A percentile compares a stretch with the other conserved stretches of the same genome.
phyloP scores from a whole-genome alignment of 257 asterid genomes.

The Marsdenia floribunda region DNA sequence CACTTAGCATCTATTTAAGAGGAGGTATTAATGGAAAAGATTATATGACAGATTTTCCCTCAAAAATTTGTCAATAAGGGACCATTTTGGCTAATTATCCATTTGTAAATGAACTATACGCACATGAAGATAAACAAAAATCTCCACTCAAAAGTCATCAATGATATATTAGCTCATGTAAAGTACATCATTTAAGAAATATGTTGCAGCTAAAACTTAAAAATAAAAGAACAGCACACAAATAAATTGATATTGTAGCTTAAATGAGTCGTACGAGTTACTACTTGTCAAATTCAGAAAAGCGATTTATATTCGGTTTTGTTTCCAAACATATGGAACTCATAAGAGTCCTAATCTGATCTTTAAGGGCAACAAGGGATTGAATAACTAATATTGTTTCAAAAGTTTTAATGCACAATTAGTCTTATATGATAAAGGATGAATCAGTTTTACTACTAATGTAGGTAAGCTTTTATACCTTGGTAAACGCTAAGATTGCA shows the following conservation, averaged over 20 bases:
- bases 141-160: background rate
- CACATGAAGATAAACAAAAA: background rate
- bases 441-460: background rate
- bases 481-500: conserved; percentile 44
- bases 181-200: background rate
- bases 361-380: background rate
- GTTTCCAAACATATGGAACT: background rate
- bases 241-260: background rate
- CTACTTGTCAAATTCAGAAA: background rate
- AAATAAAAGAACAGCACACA: background rate
- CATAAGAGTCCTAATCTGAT: background rate
- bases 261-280: background rate
- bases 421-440: background rate
- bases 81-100: too few relatives aligned
- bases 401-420: background rate
- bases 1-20: too few relatives aligned
- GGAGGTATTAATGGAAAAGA: too few relatives aligned
- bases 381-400: background rate
- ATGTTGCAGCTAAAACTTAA: background rate
- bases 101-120: background rate
- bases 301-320: background rate
- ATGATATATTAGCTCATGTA: too few relatives aligned
- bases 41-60: too few relatives aligned
- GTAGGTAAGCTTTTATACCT: conserved; percentile 34
- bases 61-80: too few relatives aligned